phyloP scores from a whole-genome alignment of 78 protist genomes.

The Chrysochromulina tobinii region DNA sequence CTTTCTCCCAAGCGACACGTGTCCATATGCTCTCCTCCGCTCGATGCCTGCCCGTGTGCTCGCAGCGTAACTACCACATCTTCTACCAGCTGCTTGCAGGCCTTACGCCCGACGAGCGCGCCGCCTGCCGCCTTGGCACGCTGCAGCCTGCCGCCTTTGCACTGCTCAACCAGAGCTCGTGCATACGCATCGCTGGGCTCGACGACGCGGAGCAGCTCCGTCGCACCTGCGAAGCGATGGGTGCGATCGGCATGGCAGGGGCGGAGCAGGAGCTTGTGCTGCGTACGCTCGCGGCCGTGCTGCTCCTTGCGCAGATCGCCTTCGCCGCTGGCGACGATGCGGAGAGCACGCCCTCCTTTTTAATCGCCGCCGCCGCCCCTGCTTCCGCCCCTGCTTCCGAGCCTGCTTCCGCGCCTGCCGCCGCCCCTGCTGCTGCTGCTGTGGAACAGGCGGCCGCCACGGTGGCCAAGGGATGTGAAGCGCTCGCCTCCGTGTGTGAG shows the following conservation, averaged over 20 bases:
- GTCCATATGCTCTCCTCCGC: no score
- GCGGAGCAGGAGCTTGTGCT: constrained; percentile 62
- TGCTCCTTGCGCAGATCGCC: background rate
- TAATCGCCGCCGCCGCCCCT: no score
- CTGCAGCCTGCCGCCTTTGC: background rate
- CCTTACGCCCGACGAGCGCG: background rate
- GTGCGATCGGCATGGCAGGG: constrained; percentile 67
- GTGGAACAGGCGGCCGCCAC: background rate
- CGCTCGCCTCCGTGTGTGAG: background rate
- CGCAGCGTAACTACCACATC: constrained; percentile 83
- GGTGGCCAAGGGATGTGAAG: background rate
- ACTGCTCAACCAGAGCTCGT: background rate
- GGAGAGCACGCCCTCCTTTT: no score
- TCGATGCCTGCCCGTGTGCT: no score
- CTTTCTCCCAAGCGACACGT: constrained; percentile 38
- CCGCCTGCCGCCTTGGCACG: background rate
- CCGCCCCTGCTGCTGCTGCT: no score
- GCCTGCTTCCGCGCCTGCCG: no score
- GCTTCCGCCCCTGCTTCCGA: no score
- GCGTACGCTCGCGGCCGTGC: constrained; percentile 69
- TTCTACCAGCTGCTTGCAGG: constrained; percentile 86
- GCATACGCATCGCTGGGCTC: constrained; percentile 61
- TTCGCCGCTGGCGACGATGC: background rate
- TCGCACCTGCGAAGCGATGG: constrained; percentile 75
- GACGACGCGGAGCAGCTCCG: constrained; percentile 79